Evolutionary conservation across 2,329 filamentous ascomycete species (phyloP).

Genomic region (Penicillium freii): DNA sequence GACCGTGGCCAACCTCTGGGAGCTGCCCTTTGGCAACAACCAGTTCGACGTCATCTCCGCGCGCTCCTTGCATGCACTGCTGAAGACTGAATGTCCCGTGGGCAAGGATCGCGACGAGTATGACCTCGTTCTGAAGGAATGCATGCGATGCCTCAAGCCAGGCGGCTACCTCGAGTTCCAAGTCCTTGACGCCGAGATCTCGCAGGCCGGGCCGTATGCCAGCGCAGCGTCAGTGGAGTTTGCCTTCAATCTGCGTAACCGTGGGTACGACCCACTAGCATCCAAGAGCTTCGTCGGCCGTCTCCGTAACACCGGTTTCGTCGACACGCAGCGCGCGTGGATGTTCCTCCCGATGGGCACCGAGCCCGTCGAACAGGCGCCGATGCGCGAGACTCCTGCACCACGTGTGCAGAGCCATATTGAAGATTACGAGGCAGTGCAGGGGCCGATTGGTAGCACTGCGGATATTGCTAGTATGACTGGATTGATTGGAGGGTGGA

Average conservation of each 20-base stretch:
- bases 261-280: conserved; percentile 83
- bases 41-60: conserved; percentile 92
- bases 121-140: conserved; percentile 79
- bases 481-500: conserved; percentile 80
- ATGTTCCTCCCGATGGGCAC: conserved; percentile 79
- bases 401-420: conserved; percentile 38
- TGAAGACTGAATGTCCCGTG: conserved; percentile 65
- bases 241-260: conserved; percentile 79
- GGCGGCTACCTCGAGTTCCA: conserved; percentile 91
- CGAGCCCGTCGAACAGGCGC: conserved; percentile 47
- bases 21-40: conserved; percentile 78
- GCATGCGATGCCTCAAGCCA: conserved; percentile 86
- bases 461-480: conserved; percentile 71
- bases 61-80: conserved; percentile 77
- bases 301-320: conserved; percentile 72
- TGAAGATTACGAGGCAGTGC: conserved; percentile 58
- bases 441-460: conserved; percentile 62
- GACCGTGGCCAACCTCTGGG: conserved; percentile 71
- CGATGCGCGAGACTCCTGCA: conserved; percentile 42
- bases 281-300: conserved; percentile 78
- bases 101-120: conserved; percentile 78
- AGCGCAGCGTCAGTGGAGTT: conserved; percentile 89
- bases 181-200: conserved; percentile 83
- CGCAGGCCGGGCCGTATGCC: conserved; percentile 75
- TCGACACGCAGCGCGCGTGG: conserved; percentile 80